phyloP scores from a whole-genome alignment of 1,284 basidiomycete species.

The Leccinum angustisporum region DNA sequence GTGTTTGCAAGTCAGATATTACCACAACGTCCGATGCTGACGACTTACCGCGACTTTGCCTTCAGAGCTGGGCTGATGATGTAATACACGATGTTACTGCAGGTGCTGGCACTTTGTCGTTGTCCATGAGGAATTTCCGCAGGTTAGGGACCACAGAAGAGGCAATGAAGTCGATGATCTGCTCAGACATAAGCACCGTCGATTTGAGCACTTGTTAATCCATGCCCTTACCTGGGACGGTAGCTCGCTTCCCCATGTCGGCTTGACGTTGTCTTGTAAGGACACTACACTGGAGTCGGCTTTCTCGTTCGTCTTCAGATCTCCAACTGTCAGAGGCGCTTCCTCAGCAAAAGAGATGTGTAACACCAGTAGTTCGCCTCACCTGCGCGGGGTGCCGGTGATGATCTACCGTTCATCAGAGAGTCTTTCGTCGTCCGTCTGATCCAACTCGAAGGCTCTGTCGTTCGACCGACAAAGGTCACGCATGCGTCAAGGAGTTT shows the following conservation, averaged over 20 bases:
- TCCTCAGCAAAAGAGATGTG: slow-evolving; percentile 1
- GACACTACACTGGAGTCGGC: slow-evolving; percentile 43
- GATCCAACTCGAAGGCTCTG: slow-evolving; percentile 81
- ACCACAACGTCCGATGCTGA: too few species aligned
- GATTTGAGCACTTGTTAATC: not conserved
- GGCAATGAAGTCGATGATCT: slow-evolving; percentile 80
- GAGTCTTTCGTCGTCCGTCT: slow-evolving; percentile 64
- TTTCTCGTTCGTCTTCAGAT: slow-evolving; percentile 59
- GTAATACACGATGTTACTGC: too few species aligned
- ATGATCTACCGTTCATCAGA: slow-evolving; percentile 65
- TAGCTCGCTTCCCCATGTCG: slow-evolving; percentile 46
- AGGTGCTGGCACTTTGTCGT: too few species aligned
- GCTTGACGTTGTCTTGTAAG: slow-evolving; percentile 43
- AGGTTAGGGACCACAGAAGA: slow-evolving; percentile 69
- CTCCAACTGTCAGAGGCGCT: slow-evolving; percentile 25
- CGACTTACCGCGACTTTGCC: too few species aligned
- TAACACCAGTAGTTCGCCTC: slow-evolving; percentile 9
- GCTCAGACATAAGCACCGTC: slow-evolving; percentile 5
- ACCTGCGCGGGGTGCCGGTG: slow-evolving; percentile 58
- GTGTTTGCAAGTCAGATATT: too few species aligned
- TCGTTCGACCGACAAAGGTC: slow-evolving; percentile 68
- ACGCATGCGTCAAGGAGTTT: slow-evolving; percentile 86
- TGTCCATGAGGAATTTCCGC: too few species aligned
- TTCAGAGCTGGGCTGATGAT: too few species aligned
- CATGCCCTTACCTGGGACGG: slow-evolving; percentile 48